Base-by-base conservation (phyloP, 2,329 filamentous ascomycete species). In the Hymenotorrendiella dingleyae region DNA sequence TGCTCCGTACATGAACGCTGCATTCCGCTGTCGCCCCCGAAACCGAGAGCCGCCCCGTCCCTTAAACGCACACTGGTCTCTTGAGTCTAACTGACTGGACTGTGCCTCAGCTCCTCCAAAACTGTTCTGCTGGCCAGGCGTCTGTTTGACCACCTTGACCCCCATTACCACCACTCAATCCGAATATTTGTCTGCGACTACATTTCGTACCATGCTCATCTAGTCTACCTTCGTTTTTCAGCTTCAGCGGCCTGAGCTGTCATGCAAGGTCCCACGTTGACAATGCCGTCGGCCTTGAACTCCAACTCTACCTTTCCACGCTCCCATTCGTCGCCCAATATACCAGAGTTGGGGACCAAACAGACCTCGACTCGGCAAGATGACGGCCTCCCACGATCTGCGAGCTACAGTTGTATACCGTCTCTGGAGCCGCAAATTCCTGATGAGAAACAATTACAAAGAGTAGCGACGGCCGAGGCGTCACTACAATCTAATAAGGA, bases 401-500 rank as follows among this genome's bases (percentile, higher is more conserved):
- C 77, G 23, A 80, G 76, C 54, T 80, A 75, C 60, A 75, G 72
- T 35, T 69, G 73, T 50, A 59, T 80, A n/a, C 67, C 72, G 3
- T 61, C 56, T 21, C 57, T 67, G 36, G 38, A 40, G 22, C 30
- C 38, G 29, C 30, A 46, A 47, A 16, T 54, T 48, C 34, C 37
- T 9, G 23, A 48, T 19, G 49, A 56, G 36, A 52, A 52, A 9
- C 45, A 48, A 8, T 12, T 52, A 11, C 48, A 54, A 2, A 48
- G 46, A 34, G 29, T 48, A 7, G 34, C 41, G 27, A 53, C 55
- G 2, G 35, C 39, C 33, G 48, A 52, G n/a, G 24, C 41, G 17
- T 38, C 40, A 17, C 40, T 45, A 14, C 33, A 46, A 11, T 30
- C 44, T 14, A 12, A 45, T 29, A 39, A 43, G 23, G 35, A 44